Percentiles rank a stretch among this genome's conserved stretches.
Evolutionary conservation across 1,139 yeast species (phyloP).

Genomic region (Sugiyamaella castrensis): DNA sequence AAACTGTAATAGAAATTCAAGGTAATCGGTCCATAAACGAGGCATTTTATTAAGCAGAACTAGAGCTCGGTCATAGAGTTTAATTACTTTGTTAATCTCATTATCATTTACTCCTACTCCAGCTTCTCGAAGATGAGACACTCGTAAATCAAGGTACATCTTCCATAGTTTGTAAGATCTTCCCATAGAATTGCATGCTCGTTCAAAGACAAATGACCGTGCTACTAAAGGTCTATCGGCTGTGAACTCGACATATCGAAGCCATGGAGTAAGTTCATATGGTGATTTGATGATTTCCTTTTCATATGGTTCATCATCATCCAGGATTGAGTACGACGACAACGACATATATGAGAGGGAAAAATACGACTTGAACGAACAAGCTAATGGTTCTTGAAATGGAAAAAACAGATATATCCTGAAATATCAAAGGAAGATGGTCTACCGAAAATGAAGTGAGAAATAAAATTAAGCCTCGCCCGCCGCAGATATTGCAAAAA

Average conservation of each 20-base stretch:
- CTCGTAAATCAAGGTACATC: constrained; percentile 47
- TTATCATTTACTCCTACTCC: not conserved
- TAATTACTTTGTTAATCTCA: constrained; percentile 12
- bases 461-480: too few species aligned
- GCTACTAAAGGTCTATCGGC: constrained; percentile 34
- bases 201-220: constrained; percentile 48
- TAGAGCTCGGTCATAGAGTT: constrained; percentile 49
- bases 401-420: too few species aligned
- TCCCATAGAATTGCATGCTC: constrained; percentile 52
- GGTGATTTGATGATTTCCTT: constrained; percentile 47
- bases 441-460: too few species aligned
- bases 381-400: too few species aligned
- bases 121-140: constrained; percentile 35
- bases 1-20: constrained; percentile 44
- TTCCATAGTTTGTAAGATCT: constrained; percentile 57
- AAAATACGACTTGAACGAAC: too few species aligned
- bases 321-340: constrained; percentile 6
- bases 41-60: constrained; percentile 46
- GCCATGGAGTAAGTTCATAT: constrained; percentile 50
- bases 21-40: constrained; percentile 55
- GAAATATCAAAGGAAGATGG: too few species aligned
- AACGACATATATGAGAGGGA: not conserved
- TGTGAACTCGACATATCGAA: constrained; percentile 48
- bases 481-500: too few species aligned
- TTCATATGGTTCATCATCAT: constrained; percentile 47